These are phyloP conservation scores for Candida albicans DNA, from an alignment of 1,139 yeast genomes.

Conservation along the genomic window DNA sequence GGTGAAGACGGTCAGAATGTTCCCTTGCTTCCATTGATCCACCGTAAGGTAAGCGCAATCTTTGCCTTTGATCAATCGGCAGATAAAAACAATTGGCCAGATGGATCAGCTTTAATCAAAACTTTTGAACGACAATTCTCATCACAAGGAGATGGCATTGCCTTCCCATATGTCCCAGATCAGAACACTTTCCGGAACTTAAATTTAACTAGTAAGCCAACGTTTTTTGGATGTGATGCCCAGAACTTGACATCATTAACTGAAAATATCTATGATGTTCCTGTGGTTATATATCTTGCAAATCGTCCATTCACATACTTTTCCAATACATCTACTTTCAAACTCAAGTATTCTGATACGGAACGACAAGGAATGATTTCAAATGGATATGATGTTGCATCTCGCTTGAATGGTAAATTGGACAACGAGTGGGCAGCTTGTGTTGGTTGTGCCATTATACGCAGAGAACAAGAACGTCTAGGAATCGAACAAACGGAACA, in stretches of 20 bases:
- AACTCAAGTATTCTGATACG: conserved; percentile 32
- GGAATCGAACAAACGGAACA: conserved; percentile 37
- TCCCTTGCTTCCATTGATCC: conserved; percentile 29
- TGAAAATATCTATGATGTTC: conserved; percentile 37
- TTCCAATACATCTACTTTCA: conserved; percentile 39
- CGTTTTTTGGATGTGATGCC: conserved; percentile 48
- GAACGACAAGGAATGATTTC: conserved; percentile 39
- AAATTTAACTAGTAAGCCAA: conserved; percentile 43
- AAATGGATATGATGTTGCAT: conserved; percentile 39
- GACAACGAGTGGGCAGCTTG: conserved; percentile 42
- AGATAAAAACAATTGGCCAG: conserved; percentile 33
- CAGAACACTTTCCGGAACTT: conserved; percentile 29
- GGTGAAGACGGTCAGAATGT: conserved; percentile 35
- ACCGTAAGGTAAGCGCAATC: conserved; percentile 27
- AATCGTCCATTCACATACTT: conserved; percentile 41
- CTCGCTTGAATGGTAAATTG: conserved; percentile 33
- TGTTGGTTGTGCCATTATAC: conserved; percentile 45
- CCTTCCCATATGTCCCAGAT: conserved; percentile 42
- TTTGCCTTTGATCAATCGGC: conserved; percentile 34
- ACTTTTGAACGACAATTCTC: conserved; percentile 36
- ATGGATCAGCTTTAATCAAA: conserved; percentile 33
- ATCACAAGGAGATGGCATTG: conserved; percentile 27
- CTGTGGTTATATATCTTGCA: conserved; percentile 40
- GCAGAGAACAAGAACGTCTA: conserved; percentile 42
- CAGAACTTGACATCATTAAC: conserved; percentile 35